Evolutionary conservation across 371 early-diverging fungal species (phyloP), one percentile per base, ranked within the genome.

Genomic region (Ordospora pajunii): DNA sequence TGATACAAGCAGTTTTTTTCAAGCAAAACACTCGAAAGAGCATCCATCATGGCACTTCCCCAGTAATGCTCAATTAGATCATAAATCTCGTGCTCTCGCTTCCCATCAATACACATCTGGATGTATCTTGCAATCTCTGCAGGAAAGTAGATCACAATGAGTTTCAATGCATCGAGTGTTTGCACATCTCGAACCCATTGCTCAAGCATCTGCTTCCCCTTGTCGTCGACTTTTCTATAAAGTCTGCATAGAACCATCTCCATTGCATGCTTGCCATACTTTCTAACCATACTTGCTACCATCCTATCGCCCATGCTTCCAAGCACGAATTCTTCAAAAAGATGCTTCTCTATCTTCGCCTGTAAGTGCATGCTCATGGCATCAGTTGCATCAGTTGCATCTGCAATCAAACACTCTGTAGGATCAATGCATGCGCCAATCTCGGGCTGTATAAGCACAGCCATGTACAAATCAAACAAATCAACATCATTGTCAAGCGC

Each of bases 161-260:
- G 51, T 25, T 70, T 70, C 17, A 70, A 17, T 21, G 51, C 54
- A 44, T 54, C 52, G 1, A 54, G 43, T 12, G 11, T 19, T 3
- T 43, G 2, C 12, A 51, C 25, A 9, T 58, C 22, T 12, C 14
- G 17, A 21, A 68, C 27, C 40, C 48, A 68, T 12, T 23, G 11
- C 21, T 40, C 23, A n/a, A 70, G 21, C 37, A 44, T 42, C 44
- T 43, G 32, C 21, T 54, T 51, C 10, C 52, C 52, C 40, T n/a
- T 43, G 21, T 70, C 70, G 44, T 70, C 70, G 4, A 70, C 45
- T 45, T 50, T 42, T 22, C 70, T 53, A 23, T 70, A 70, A 21
- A 70, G 22, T 23, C 43, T 53, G n/a, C 70, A 70, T 17, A 68
- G 25, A 49, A 68, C 17, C n/a, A 40, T 68, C 51, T 68, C 68